A percentile compares a stretch with the other conserved stretches of the same genome.
Evolutionary conservation across 768 basidiomycete species (phyloP).

Genomic region (Suillus brevipes): DNA sequence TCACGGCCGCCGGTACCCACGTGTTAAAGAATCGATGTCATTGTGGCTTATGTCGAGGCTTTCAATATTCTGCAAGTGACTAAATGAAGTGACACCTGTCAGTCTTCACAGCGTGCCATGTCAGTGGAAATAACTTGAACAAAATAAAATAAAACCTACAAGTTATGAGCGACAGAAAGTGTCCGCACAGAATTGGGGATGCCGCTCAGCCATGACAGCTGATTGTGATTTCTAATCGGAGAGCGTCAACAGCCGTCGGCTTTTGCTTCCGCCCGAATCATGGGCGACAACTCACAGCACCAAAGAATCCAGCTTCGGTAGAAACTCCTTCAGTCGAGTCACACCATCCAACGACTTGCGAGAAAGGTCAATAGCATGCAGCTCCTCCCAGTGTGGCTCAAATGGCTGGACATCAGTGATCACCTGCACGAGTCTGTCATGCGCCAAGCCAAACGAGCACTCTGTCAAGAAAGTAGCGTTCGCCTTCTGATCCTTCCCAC

Average conservation of each 20-base stretch:
- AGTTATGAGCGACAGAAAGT: conserved; percentile 74
- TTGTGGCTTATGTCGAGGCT: conserved; percentile 90
- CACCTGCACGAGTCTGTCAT: conserved; percentile 85
- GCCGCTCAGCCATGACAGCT: conserved; percentile 79
- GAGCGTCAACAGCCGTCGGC: conserved; percentile 18
- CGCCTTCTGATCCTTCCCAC: conserved; percentile 31
- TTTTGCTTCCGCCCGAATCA: conserved; percentile 9
- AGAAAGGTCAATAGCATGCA: conserved; percentile 71
- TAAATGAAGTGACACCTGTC: conserved; percentile 84
- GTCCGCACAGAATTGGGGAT: conserved; percentile 71
- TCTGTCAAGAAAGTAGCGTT: conserved; percentile 86
- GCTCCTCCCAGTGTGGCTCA: conserved; percentile 90
- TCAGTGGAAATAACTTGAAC: conserved; percentile 15
- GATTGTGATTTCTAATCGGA: conserved; percentile 62
- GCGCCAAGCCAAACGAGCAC: conserved; percentile 94
- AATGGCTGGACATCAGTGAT: conserved; percentile 95
- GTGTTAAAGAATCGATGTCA: conserved; percentile 81
- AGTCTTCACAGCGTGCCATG: conserved; percentile 50
- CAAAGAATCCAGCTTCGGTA: conserved; percentile 75
- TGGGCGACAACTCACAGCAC: conserved; percentile 60
- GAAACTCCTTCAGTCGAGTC: conserved; percentile 81
- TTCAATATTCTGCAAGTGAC: conserved; percentile 83
- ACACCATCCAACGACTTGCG: conserved; percentile 62
- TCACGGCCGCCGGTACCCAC: conserved; percentile 48
- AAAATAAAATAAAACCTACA: conserved; percentile 40